Percentiles rank a stretch among this genome's conserved stretches.
Evolutionary conservation across 768 basidiomycete genomes (phyloP).

Genomic region (Termitomyces titanicus): DNA sequence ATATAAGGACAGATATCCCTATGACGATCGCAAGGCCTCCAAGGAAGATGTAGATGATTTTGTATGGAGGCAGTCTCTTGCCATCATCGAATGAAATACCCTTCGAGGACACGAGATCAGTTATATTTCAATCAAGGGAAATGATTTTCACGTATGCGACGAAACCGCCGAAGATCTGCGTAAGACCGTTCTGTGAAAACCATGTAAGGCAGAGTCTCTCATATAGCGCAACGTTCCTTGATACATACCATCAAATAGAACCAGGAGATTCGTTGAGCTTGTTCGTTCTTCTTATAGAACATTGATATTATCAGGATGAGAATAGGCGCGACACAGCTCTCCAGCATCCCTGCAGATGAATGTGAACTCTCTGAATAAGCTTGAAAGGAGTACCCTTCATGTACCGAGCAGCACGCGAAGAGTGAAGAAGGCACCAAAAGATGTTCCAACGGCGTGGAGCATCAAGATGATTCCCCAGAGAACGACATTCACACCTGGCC

Average conservation of each 20-base stretch:
- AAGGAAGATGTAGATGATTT: slow-evolving; percentile 58
- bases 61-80: slow-evolving; percentile 47
- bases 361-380: not conserved
- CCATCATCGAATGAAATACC: slow-evolving; percentile 56
- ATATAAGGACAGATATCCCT: slow-evolving; percentile 51
- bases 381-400: slow-evolving; percentile 5
- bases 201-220: not conserved
- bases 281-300: slow-evolving; percentile 70
- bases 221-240: not conserved
- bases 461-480: slow-evolving; percentile 58
- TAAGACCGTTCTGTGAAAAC: slow-evolving; percentile 48
- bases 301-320: slow-evolving; percentile 61
- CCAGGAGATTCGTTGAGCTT: slow-evolving; percentile 58
- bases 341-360: slow-evolving; percentile 51
- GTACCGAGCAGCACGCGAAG: slow-evolving; percentile 57
- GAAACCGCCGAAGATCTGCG: slow-evolving; percentile 59
- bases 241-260: slow-evolving; percentile 66
- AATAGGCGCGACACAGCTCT: slow-evolving; percentile 61
- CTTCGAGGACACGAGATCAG: slow-evolving; percentile 21
- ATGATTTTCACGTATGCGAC: slow-evolving; percentile 49
- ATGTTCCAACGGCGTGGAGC: slow-evolving; percentile 53
- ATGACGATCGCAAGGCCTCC: slow-evolving; percentile 60
- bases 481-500: slow-evolving; percentile 50
- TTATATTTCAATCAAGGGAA: not conserved
- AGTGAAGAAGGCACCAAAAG: slow-evolving; percentile 60